Base-by-base conservation (phyloP, 164 flowering plant species). In the Vitis riparia region DNA sequence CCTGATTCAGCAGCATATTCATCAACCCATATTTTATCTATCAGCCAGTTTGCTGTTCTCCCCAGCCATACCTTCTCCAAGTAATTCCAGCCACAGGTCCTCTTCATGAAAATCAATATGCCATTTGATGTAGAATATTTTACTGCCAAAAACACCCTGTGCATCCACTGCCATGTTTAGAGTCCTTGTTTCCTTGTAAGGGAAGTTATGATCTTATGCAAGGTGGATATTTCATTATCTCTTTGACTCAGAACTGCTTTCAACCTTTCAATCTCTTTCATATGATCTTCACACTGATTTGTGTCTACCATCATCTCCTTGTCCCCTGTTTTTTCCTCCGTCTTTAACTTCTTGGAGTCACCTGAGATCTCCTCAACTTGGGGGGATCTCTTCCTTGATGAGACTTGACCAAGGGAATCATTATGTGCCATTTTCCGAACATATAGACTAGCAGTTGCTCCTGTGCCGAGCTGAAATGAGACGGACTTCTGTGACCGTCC, bases 111-210 rank as follows among this genome's bases (percentile, higher is more conserved):
- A 23, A 23, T 1, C 27, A 23, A 23, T 23, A 23, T 23, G 27
- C 27, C 27, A 23, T 23, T 23, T 23, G 27, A 23, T 23, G 3
- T 57, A 7, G 9, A 57, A 11, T 37, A 37, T 37, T 37, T 37
- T 37, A 37, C 44, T 3, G 44, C 44, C 44, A 37, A 3, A 37
- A 37, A 37, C 5, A 37, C 0, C 44, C 5, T 37, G 6, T 37
- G 27, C 27, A 23, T 23, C 27, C 27, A 23, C 27, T 23, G 27
- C 27, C 27, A 23, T 23, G 27, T 37, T 6, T 37, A 37, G 19
- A 82, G 81, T 14, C 87, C 83, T 67, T 83, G 83, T 77, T 88
- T 87, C 82, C 85, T 86, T 59, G 79, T 82, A 12, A 89, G 84
- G 17, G 82, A 70, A 56, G 86, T 59, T 29, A 92, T 69, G 12